Percentiles rank a stretch among this genome's conserved stretches.
Evolutionary conservation across 345 rosid genomes (phyloP).

Genomic region (Rhizophora apiculata): DNA sequence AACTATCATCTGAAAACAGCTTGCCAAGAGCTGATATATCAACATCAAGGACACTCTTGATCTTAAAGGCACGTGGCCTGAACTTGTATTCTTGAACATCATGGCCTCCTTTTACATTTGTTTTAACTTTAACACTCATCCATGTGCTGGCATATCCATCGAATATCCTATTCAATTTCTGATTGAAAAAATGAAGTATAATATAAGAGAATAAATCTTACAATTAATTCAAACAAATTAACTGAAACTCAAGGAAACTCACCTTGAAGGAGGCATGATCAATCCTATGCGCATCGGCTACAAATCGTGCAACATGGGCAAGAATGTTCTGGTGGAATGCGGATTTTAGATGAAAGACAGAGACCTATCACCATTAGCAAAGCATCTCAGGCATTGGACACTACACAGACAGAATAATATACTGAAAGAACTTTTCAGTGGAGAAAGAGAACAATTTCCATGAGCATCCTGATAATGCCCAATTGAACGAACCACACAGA

Average conservation of each 20-base stretch:
- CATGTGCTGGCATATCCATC: slow-evolving; percentile 57
- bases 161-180: slow-evolving; percentile 68
- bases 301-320: slow-evolving; percentile 52
- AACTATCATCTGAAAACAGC: slow-evolving; percentile 55
- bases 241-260: slow-evolving; percentile 21
- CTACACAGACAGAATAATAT: not conserved
- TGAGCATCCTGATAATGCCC: not conserved
- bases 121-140: slow-evolving; percentile 75
- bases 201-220: slow-evolving; percentile 24
- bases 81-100: slow-evolving; percentile 63
- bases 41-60: slow-evolving; percentile 70
- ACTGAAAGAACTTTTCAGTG: not conserved
- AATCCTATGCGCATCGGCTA: slow-evolving; percentile 54
- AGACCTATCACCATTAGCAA: slow-evolving; percentile 38
- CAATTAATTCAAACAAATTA: slow-evolving; percentile 1
- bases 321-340: slow-evolving; percentile 55
- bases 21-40: slow-evolving; percentile 57
- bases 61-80: slow-evolving; percentile 69
- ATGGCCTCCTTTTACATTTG: slow-evolving; percentile 51
- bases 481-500: not conserved
- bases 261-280: slow-evolving; percentile 69
- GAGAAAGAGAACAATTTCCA: not conserved
- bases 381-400: slow-evolving; percentile 5
- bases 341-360: slow-evolving; percentile 52
- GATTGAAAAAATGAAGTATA: slow-evolving; percentile 25